Evolutionary conservation across 2,329 filamentous ascomycete genomes (phyloP).

Genomic region (Colletotrichum gigasporum): DNA sequence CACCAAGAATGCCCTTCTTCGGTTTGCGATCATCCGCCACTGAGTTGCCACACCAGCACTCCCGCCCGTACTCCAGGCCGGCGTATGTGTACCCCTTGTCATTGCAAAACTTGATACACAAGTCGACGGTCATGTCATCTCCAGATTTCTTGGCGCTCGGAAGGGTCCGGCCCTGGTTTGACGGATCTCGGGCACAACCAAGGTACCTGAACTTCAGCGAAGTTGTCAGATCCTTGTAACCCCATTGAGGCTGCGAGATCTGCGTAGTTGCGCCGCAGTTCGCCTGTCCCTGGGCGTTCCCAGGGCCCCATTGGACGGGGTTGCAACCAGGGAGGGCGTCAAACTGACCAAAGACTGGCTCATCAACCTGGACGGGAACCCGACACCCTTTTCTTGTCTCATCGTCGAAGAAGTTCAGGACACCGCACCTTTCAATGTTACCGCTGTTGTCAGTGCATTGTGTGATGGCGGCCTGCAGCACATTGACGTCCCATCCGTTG

Average conservation of each 20-base stretch:
- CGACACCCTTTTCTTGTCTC: constrained; percentile 57
- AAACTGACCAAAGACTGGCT: constrained; percentile 54
- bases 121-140: constrained; percentile 44
- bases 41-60: constrained; percentile 49
- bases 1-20: constrained; percentile 50
- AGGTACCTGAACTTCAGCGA: constrained; percentile 58
- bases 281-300: constrained; percentile 22
- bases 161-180: constrained; percentile 41
- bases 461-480: constrained; percentile 73
- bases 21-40: constrained; percentile 38
- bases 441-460: constrained; percentile 68
- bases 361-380: constrained; percentile 57
- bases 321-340: constrained; percentile 64
- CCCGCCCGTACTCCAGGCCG: constrained; percentile 48
- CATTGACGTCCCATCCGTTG: constrained; percentile 74
- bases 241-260: constrained; percentile 48
- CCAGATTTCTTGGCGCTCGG: constrained; percentile 37
- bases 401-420: constrained; percentile 54
- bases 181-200: constrained; percentile 56
- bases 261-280: constrained; percentile 46
- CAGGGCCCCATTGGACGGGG: constrained; percentile 48
- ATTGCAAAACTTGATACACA: constrained; percentile 43
- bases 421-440: constrained; percentile 70
- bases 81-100: constrained; percentile 41
- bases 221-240: constrained; percentile 55